A percentile compares a stretch with the other conserved stretches of the same genome.
phyloP scores from a whole-genome alignment of 2,329 filamentous ascomycete genomes.

The Aspergillus sp. region DNA sequence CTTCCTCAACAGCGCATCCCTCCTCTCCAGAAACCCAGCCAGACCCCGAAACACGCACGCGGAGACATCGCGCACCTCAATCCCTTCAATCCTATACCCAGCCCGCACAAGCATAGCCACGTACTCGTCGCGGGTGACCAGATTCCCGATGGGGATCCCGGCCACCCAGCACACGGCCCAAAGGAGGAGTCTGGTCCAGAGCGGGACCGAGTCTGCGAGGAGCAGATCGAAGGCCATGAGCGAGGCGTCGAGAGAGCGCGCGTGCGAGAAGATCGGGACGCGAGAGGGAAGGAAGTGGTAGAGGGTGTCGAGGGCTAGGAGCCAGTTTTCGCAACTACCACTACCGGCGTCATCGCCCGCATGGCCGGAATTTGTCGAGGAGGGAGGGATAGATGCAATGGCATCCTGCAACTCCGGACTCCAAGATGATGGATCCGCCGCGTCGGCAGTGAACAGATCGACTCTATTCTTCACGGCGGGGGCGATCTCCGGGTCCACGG shows the following conservation, averaged over 20 bases:
- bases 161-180: slow-evolving; percentile 39
- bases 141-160: slow-evolving; percentile 42
- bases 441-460: slow-evolving; percentile 41
- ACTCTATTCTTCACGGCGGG: slow-evolving; percentile 1
- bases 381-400: not conserved
- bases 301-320: slow-evolving; percentile 47
- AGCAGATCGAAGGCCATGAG: slow-evolving; percentile 50
- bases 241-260: slow-evolving; percentile 37
- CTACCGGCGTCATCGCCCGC: not conserved
- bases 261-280: slow-evolving; percentile 37
- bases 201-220: slow-evolving; percentile 16
- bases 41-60: slow-evolving; percentile 45
- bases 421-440: slow-evolving; percentile 41
- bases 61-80: slow-evolving; percentile 44
- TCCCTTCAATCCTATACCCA: slow-evolving; percentile 37
- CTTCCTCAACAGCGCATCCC: slow-evolving; percentile 23
- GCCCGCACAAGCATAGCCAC: slow-evolving; percentile 35
- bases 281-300: slow-evolving; percentile 51
- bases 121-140: slow-evolving; percentile 41
- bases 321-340: slow-evolving; percentile 31
- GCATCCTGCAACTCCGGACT: slow-evolving; percentile 14
- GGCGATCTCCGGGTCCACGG: not conserved
- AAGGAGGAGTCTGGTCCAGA: slow-evolving; percentile 26
- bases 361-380: not conserved
- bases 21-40: slow-evolving; percentile 34